These are phyloP conservation scores for Panicum hallii DNA, from an alignment of 202 grass and related monocot genomes.

Conservation along the genomic window DNA sequence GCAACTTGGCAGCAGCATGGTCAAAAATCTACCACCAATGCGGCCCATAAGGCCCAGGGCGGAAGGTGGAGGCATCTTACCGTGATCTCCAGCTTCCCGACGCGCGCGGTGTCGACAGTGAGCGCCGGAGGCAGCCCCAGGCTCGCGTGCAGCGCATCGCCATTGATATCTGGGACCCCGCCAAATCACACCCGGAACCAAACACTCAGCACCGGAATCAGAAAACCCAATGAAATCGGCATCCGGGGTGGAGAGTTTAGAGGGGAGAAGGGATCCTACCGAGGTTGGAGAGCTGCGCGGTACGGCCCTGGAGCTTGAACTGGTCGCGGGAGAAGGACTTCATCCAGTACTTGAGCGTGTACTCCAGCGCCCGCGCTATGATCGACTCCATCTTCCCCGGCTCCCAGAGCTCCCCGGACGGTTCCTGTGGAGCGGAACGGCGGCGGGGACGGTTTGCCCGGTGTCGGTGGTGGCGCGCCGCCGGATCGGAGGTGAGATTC, in stretches of 20 bases:
- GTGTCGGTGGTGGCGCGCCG: constrained; percentile 29
- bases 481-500: constrained; percentile 66
- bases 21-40: constrained; percentile 14
- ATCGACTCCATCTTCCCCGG: constrained; percentile 94
- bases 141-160: constrained; percentile 92
- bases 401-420: not conserved
- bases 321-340: constrained; percentile 99
- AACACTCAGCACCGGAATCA: constrained; percentile 26
- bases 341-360: constrained; percentile 99
- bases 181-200: constrained; percentile 26
- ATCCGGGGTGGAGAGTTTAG: not conserved
- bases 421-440: not conserved
- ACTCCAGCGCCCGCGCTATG: constrained; percentile 97
- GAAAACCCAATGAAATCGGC: constrained; percentile 30
- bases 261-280: constrained; percentile 43
- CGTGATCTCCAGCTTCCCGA: constrained; percentile 97
- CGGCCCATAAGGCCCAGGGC: not conserved
- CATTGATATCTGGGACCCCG: constrained; percentile 85
- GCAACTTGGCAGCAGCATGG: not conserved
- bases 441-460: not conserved
- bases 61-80: constrained; percentile 46
- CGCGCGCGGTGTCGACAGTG: constrained; percentile 75
- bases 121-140: constrained; percentile 83
- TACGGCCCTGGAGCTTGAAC: constrained; percentile 99
- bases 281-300: constrained; percentile 93